Conservation (phyloP, 441 rosid genomes). For the Adansonia madagascariensis region DNA sequence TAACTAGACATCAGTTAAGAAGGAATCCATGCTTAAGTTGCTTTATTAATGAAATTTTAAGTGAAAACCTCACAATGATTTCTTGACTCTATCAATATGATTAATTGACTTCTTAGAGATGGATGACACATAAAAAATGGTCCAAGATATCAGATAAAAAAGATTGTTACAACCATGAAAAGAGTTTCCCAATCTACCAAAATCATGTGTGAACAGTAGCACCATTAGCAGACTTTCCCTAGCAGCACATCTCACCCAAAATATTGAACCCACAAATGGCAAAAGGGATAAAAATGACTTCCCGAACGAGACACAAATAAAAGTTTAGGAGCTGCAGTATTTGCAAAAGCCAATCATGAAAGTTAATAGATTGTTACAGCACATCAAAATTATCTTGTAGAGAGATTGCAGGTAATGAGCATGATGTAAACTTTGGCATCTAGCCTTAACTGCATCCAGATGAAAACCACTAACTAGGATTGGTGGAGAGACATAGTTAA, state of each 20-base stretch:
- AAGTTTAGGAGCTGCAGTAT: not conserved
- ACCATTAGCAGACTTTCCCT: not conserved
- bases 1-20: not conserved
- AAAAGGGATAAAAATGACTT: not conserved
- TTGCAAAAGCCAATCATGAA: not conserved
- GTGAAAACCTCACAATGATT: not conserved
- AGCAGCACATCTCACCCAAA: not conserved
- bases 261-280: not conserved
- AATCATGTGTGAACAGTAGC: not conserved
- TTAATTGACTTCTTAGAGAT: not conserved
- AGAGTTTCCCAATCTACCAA: not conserved
- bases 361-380: not conserved
- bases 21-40: slow-evolving; percentile 4
- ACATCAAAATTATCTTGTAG: not conserved
- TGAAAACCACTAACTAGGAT: not conserved
- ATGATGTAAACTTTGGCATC: slow-evolving; percentile 7
- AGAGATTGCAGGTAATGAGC: not conserved
- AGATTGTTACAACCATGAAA: not conserved
- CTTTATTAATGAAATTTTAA: not conserved
- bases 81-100: not conserved
- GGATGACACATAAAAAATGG: not conserved
- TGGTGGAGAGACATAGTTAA: not conserved
- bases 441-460: not conserved
- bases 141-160: not conserved
- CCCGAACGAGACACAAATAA: not conserved